These are phyloP conservation scores for Dalbergia oliveri DNA, from an alignment of 306 rosid species.

Conservation along the genomic window DNA sequence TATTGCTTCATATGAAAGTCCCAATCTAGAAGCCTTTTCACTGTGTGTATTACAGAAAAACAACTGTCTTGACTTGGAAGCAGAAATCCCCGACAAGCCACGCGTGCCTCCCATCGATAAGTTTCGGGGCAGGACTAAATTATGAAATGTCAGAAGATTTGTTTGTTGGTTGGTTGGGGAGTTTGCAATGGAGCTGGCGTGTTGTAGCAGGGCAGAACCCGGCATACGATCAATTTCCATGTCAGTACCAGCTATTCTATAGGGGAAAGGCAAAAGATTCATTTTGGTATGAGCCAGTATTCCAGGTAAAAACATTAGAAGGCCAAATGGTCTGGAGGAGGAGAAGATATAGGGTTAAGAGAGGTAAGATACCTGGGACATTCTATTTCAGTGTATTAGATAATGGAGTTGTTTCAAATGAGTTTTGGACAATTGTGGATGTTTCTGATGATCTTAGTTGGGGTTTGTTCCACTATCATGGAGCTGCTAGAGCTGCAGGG, in stretches of 20 bases:
- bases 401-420: slow-evolving; percentile 90
- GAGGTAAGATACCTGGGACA: slow-evolving; percentile 74
- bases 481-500: slow-evolving; percentile 90
- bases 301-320: slow-evolving; percentile 83
- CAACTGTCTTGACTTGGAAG: slow-evolving; percentile 85
- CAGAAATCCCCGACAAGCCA: slow-evolving; percentile 76
- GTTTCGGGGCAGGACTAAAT: slow-evolving; percentile 56
- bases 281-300: slow-evolving; percentile 93
- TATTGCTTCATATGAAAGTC: slow-evolving; percentile 84
- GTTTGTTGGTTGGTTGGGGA: slow-evolving; percentile 87
- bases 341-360: slow-evolving; percentile 77
- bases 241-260: slow-evolving; percentile 87
- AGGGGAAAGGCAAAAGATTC: slow-evolving; percentile 88
- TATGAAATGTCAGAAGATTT: slow-evolving; percentile 79
- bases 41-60: slow-evolving; percentile 86
- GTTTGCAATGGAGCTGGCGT: slow-evolving; percentile 89
- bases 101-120: slow-evolving; percentile 62
- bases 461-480: slow-evolving; percentile 86
- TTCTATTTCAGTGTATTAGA: slow-evolving; percentile 83
- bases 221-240: slow-evolving; percentile 89
- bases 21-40: slow-evolving; percentile 83
- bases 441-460: slow-evolving; percentile 78
- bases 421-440: slow-evolving; percentile 88
- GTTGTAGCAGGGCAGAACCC: slow-evolving; percentile 90
- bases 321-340: slow-evolving; percentile 87